Evolutionary conservation across 345 rosid genomes (phyloP), one percentile per base, ranked within the genome.

Genomic region (Tarenaya hassleriana): DNA sequence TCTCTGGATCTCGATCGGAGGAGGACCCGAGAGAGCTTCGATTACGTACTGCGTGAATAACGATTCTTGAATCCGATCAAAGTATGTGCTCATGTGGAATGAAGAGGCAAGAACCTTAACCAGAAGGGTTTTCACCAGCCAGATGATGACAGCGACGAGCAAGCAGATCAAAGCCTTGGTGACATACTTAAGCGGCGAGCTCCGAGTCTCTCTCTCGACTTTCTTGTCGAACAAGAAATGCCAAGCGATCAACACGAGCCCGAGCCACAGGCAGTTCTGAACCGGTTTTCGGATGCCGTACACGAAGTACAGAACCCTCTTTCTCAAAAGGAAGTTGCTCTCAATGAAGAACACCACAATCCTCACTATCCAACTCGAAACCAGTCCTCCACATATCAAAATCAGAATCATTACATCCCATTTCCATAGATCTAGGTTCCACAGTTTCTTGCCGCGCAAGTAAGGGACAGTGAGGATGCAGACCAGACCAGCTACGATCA

Each of bases 31-130:
- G 17, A 90, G 75, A 3, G 88, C 63, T 70, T 80, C 87, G n/a
- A 86, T 86, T 21, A 81, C 83, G 38, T 71, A 91, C 21, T 87
- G 98, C 21, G 72, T 82, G 67, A 84, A 91, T 71, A 87, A 53
- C 0, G 98, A 77, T 24, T 84, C 96, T 55, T 84, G 96, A 60
- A 91, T 91, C 66, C 98, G 69, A 60, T 90, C 97, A 14, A 90
- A 90, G 43, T 82, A 90, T 8, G 97, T 78, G 55, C 97, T 84
- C 37, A 90, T 81, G 61, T 90, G 97, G 39, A 86, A 90, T 3
- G 88, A 82, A 0, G 94, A 90, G 4, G 97, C 97, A 20, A 90
- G 80, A n/a, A 86, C 97, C 64, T 90, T 86, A 16, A 90, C 89
- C 41, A 86, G 57, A 38, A 90, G 68, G 5, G 94, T 90, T 67